Base-by-base conservation (phyloP, 768 basidiomycete genomes). In the Russula sp. region DNA sequence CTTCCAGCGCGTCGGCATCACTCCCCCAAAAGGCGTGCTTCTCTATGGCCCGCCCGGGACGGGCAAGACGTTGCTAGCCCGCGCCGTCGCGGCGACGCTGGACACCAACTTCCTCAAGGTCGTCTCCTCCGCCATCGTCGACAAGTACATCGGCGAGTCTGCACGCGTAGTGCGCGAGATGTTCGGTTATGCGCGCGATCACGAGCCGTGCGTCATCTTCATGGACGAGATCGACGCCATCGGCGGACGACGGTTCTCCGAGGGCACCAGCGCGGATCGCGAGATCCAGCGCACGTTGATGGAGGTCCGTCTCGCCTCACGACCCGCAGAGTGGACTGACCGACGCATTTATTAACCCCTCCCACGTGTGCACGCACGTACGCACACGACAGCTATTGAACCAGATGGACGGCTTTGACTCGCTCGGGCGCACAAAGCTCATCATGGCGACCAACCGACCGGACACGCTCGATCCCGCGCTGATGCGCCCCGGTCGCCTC, bases 381-480 rank as follows among this genome's bases (percentile, higher is more conserved):
- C 55, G 18, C 31, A 47, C 31, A 16, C 27, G 27, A 27, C 69
- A 96, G 94, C 80, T 99, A 31, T 82, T 99, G 37, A 98, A 98
- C 72, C 96, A 98, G 76, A 97, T 99, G 94, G 97, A 99, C 73
- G 97, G 97, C 27, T 99, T 99, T 77, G 97, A 98, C 75, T 94
- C 96, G 16, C 80, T 99, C 34, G 97, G 97, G 50, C 81, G 80
- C 67, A 98, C 95, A 39, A 98, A 98, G 75, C 83, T 98, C 57
- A 99, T 99, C 74, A 98, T 98, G 93, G 97, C 97, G n/a, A 99
- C 97, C 31, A 99, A 98, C 79, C 82, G 97, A 71, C 97, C 97
- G 0, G 97, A 99, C 74, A 98, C 95, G 2, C 84, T 98, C 39
- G 97, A 98, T 75, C 97, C 97, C 14, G 96, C 96, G 14, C 84